A percentile compares a stretch with the other conserved stretches of the same genome.
These are phyloP conservation scores for Ophiostoma ips DNA, from an alignment of 2,329 filamentous ascomycete genomes.

Conservation along the genomic window DNA sequence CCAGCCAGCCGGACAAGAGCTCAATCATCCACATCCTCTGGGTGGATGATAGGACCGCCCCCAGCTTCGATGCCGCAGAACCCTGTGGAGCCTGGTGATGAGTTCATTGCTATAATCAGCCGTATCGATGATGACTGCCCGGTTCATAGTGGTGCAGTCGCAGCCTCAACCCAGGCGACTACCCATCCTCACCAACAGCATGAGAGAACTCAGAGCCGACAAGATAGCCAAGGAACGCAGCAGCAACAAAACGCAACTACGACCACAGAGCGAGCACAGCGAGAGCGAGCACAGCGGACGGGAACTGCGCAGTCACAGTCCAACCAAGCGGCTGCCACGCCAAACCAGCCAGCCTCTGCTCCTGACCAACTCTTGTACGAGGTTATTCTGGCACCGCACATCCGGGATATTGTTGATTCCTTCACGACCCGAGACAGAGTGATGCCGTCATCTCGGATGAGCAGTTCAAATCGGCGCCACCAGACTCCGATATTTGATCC, in stretches of 20 bases:
- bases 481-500: conserved; percentile 7
- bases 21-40: neutral
- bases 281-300: neutral
- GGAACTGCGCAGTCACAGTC: neutral
- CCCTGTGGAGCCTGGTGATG: conserved; percentile 3
- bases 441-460: neutral
- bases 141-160: neutral
- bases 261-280: neutral
- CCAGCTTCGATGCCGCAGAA: neutral
- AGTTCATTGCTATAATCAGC: conserved; percentile 12
- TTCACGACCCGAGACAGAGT: neutral
- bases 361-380: conserved; percentile 8
- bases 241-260: neutral
- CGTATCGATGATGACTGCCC: conserved; percentile 3
- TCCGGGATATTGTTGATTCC: conserved; percentile 10
- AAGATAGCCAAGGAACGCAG: neutral
- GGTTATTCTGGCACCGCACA: conserved; percentile 7
- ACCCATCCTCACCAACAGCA: neutral
- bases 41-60: neutral
- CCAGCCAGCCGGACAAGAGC: neutral
- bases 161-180: neutral
- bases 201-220: no score
- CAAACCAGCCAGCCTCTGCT: neutral
- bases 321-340: neutral
- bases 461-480: neutral